These are phyloP conservation scores for Eucalyptus erythrocorys DNA, from an alignment of 345 rosid species.

Conservation along the genomic window DNA sequence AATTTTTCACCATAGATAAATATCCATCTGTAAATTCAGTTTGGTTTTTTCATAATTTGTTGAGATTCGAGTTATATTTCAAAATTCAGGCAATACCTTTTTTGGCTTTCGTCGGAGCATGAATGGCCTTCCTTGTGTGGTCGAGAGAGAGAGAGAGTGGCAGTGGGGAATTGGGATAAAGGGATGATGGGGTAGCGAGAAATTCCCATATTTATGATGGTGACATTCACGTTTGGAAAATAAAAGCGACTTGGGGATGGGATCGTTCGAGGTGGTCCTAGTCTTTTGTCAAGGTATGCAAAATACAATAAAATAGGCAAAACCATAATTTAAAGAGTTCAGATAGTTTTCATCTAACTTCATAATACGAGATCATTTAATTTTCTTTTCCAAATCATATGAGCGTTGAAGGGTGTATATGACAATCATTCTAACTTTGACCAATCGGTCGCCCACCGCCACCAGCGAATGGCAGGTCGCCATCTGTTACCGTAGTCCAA, in stretches of 20 bases:
- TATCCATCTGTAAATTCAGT: not conserved
- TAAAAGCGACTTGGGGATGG: not conserved
- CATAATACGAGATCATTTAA: no score
- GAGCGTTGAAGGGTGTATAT: fast-evolving
- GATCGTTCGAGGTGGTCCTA: not conserved
- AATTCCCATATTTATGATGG: not conserved
- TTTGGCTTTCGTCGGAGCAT: not conserved
- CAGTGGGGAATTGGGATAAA: not conserved
- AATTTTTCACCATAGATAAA: not conserved
- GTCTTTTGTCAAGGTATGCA: not conserved
- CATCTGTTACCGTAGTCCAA: fast-evolving
- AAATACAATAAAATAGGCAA: not conserved
- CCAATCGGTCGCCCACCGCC: fast-evolving
- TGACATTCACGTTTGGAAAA: not conserved
- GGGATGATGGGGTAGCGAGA: not conserved
- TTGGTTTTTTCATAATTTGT: not conserved
- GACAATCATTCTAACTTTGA: fast-evolving
- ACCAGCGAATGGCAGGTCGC: fast-evolving
- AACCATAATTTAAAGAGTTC: not conserved
- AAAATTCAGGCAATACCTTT: not conserved
- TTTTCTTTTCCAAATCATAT: no score
- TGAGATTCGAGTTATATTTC: not conserved
- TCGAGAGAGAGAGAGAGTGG: not conserved
- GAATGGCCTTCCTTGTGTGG: not conserved
- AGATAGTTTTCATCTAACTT: no score